Evolutionary conservation across 2,329 filamentous ascomycete species (phyloP).

Genomic region (Sordariomycetes sp.): DNA sequence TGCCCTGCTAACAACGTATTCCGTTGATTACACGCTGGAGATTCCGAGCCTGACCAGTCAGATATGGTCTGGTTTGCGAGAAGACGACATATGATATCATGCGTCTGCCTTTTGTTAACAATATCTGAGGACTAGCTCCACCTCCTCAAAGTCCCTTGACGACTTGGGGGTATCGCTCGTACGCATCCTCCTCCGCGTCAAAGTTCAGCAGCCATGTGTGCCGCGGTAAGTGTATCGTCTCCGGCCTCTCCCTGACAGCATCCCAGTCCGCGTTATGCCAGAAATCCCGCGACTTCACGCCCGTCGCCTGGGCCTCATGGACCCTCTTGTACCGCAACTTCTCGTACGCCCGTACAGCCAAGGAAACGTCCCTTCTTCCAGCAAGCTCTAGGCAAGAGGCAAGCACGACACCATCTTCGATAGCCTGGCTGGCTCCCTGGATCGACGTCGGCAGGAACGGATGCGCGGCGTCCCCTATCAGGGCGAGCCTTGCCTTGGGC

Average conservation of each 20-base stretch:
- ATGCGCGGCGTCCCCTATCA: constrained; percentile 29
- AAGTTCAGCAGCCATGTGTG: constrained; percentile 33
- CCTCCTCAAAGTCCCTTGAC: not conserved
- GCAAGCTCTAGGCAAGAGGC: constrained; percentile 19
- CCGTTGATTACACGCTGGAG: too few relatives aligned
- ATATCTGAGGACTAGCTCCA: too few relatives aligned
- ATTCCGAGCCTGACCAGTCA: too few relatives aligned
- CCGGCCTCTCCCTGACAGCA: constrained; percentile 29
- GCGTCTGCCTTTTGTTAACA: too few relatives aligned
- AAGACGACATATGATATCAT: too few relatives aligned
- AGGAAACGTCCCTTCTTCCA: constrained; percentile 14
- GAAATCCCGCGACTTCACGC: constrained; percentile 29
- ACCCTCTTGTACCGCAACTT: constrained; percentile 27
- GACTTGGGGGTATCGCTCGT: constrained; percentile 14
- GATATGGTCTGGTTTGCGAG: too few relatives aligned
- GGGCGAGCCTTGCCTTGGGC: constrained; percentile 18
- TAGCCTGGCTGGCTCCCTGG: constrained; percentile 26
- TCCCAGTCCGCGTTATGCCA: constrained; percentile 38
- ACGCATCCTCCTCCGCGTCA: constrained; percentile 27
- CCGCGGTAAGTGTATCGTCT: constrained; percentile 29
- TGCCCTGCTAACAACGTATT: too few relatives aligned
- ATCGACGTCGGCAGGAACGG: constrained; percentile 26
- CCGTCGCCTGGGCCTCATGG: constrained; percentile 28
- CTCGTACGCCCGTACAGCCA: constrained; percentile 23
- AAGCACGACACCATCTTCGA: constrained; percentile 28